These are phyloP conservation scores for Penicillium cataractarum DNA, from an alignment of 495 filamentous ascomycete species.

Conservation along the genomic window DNA sequence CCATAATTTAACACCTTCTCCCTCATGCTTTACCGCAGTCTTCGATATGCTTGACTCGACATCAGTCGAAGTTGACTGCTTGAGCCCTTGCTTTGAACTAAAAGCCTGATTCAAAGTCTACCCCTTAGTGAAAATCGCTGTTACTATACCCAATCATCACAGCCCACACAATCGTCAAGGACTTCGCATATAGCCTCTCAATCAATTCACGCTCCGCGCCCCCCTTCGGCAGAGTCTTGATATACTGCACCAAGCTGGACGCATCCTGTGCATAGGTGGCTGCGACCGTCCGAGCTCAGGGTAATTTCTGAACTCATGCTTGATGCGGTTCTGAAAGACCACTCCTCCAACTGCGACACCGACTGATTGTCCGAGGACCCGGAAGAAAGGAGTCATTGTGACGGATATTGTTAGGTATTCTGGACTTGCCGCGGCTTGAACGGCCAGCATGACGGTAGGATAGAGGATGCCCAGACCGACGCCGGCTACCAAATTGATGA, in stretches of 20 bases:
- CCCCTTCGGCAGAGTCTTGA: constrained; percentile 26
- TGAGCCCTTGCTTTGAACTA: constrained; percentile 11
- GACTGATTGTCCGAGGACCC: constrained; percentile 46
- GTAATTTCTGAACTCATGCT: constrained; percentile 11
- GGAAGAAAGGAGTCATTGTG: constrained; percentile 46
- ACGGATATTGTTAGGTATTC: constrained; percentile 40
- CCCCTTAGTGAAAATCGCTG: constrained; percentile 11
- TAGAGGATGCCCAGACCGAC: constrained; percentile 46
- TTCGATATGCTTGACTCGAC: not conserved
- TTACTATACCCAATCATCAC: constrained; percentile 15
- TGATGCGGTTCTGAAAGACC: constrained; percentile 27
- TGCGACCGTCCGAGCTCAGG: constrained; percentile 9
- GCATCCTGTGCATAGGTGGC: constrained; percentile 14
- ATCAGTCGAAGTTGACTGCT: not conserved
- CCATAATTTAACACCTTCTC: too few relatives aligned
- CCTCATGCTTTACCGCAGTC: not conserved
- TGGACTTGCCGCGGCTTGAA: constrained; percentile 41
- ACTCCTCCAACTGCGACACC: constrained; percentile 51
- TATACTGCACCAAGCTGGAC: constrained; percentile 34
- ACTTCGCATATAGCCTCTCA: constrained; percentile 13
- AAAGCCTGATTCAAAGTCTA: constrained; percentile 16
- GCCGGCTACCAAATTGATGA: constrained; percentile 42
- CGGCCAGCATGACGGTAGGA: constrained; percentile 39
- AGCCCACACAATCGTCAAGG: constrained; percentile 15
- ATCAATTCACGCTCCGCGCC: constrained; percentile 9